Percentiles rank a stretch among this genome's conserved stretches.
Conservation (phyloP, 208 protist genomes). For the Angomonas deanei region DNA sequence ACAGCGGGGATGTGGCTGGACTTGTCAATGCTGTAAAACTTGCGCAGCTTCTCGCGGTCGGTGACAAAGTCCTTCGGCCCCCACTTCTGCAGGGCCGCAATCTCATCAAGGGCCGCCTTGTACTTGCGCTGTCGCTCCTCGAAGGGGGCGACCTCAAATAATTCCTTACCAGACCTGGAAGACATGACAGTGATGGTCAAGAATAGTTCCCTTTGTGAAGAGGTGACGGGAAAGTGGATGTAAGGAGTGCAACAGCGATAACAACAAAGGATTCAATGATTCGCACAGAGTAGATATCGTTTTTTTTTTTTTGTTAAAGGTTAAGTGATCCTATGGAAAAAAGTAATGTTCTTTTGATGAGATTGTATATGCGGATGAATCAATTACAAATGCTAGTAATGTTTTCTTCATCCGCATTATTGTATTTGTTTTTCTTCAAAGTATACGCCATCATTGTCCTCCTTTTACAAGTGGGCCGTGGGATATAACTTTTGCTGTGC, state of each 20-base stretch:
- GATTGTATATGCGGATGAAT: background rate
- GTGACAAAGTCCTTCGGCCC: conserved; percentile 14
- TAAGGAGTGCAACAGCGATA: no score
- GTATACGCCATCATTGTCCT: background rate
- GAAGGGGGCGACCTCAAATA: conserved; percentile 10
- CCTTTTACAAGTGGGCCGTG: conserved; percentile 9
- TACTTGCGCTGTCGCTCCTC: conserved; percentile 14
- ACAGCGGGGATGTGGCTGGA: conserved; percentile 17
- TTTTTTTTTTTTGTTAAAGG: background rate
- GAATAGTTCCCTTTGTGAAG: no score
- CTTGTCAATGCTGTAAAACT: conserved; percentile 16
- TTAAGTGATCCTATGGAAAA: background rate
- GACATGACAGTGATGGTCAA: no score
- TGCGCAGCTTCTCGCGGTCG: conserved; percentile 9
- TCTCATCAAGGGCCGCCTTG: conserved; percentile 5
- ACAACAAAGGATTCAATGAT: no score
- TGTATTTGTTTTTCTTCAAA: no score
- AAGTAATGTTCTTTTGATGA: background rate
- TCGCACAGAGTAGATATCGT: no score
- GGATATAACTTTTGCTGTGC: conserved; percentile 19
- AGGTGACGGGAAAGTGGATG: no score
- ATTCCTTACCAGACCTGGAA: background rate
- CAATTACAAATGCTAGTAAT: background rate
- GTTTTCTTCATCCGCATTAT: no score
- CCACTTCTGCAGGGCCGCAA: conserved; percentile 5